phyloP scores from a whole-genome alignment of 2,329 filamentous ascomycete species.

The Colletotrichum sp. region DNA sequence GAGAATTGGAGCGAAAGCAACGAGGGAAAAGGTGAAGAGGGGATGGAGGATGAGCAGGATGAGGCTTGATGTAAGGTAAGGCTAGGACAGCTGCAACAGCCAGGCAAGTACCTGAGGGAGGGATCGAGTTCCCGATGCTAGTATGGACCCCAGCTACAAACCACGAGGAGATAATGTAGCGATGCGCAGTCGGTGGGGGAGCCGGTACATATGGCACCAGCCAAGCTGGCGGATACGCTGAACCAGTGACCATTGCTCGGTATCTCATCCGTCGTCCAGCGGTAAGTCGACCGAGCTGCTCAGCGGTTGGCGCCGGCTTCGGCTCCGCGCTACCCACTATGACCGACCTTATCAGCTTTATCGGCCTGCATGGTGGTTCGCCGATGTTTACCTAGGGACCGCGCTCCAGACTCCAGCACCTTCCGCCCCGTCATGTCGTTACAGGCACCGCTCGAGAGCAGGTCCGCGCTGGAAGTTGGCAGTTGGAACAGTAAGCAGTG shows the following conservation, averaged over 20 bases:
- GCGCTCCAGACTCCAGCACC: background rate
- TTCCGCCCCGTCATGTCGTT: background rate
- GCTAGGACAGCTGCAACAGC: background rate
- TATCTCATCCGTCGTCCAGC: background rate
- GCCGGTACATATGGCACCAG: slow-evolving; percentile 9
- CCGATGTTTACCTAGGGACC: background rate
- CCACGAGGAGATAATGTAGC: background rate
- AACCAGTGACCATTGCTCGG: background rate
- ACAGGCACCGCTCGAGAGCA: background rate
- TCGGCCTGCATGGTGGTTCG: background rate
- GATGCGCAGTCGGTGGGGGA: background rate
- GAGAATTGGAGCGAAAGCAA: background rate
- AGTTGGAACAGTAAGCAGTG: background rate
- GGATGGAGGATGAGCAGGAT: background rate
- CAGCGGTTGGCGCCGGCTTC: background rate
- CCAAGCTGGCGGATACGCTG: background rate
- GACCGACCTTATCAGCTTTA: background rate
- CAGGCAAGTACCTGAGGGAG: background rate
- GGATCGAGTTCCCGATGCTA: background rate
- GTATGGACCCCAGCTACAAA: background rate
- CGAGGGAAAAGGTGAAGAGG: background rate
- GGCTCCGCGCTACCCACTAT: background rate
- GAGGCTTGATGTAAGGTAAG: background rate
- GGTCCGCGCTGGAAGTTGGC: background rate
- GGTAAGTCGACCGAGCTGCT: slow-evolving; percentile 9